phyloP scores from a whole-genome alignment of 208 protist species.

The Leishmania lainsoni region DNA sequence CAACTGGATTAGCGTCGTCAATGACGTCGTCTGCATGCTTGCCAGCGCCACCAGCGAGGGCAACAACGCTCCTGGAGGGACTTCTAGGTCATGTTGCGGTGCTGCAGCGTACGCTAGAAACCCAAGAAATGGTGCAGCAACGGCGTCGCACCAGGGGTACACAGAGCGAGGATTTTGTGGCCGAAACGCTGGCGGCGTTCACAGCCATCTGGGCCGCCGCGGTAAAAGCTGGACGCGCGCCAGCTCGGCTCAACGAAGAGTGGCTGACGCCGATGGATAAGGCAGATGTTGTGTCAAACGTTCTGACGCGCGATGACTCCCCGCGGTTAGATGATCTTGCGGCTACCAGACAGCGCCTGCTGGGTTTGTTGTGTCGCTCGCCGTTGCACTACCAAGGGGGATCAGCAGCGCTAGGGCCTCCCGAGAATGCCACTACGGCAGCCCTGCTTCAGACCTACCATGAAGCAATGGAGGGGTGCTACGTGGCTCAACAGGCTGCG shows the following conservation, averaged over 20 bases:
- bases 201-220: slow-evolving; percentile 15
- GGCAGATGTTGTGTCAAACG: slow-evolving; percentile 10
- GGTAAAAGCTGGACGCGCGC: not conserved
- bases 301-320: slow-evolving; percentile 2
- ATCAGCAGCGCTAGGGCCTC: not conserved
- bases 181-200: slow-evolving; percentile 15
- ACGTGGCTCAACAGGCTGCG: slow-evolving; percentile 4
- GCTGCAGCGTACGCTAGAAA: slow-evolving; percentile 8
- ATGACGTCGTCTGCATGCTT: not conserved
- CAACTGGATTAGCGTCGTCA: not conserved
- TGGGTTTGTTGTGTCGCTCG: slow-evolving; percentile 14
- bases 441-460: slow-evolving; percentile 20
- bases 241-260: slow-evolving; percentile 15
- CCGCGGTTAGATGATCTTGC: slow-evolving; percentile 23
- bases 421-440: slow-evolving; percentile 9
- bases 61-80: slow-evolving; percentile 9
- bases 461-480: not conserved
- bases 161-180: slow-evolving; percentile 23
- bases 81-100: not conserved
- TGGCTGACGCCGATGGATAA: slow-evolving; percentile 29
- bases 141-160: not conserved
- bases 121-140: not conserved
- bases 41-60: not conserved
- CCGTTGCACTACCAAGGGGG: slow-evolving; percentile 13
- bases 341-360: slow-evolving; percentile 10